Evolutionary conservation across 179 eudicot genomes (phyloP), one percentile per base, ranked within the genome.

Genomic region (Amaranthus tricolor): DNA sequence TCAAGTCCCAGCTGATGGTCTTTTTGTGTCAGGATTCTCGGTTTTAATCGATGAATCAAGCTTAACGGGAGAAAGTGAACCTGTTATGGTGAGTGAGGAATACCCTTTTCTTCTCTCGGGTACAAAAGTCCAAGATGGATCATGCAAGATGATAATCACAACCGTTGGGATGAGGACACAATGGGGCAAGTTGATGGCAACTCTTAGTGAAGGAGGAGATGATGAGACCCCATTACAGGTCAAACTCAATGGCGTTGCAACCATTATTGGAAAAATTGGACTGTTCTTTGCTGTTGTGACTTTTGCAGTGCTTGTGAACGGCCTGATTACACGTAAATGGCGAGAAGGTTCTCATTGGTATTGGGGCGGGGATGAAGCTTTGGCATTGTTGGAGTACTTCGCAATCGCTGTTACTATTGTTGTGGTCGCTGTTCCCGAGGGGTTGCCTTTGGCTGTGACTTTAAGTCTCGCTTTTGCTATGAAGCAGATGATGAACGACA

Each of bases 401-500:
- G 98, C 98, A 63, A 78, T 92, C 69, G 97, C 97, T 0, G 97
- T 94, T 51, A 94, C 98, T 20, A 94, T 94, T 74, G 94, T 94
- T 67, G 98, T 94, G 70, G 98, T 94, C 62, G 98, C 97, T 2
- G 98, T 94, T 76, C 98, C 98, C 15, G 98, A 94, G 80, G 98
- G 98, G 40, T 84, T 94, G 10, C 98, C 98, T 74, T 78, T 94
- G 75, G 98, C 97, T 74, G 98, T 94, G 78, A 94, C 98, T 13
- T 73, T 94, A 61, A 92, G 97, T 74, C 92, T 94, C 74, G 98
- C 98, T 5, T 94, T 94, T 79, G 98, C 98, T 56, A 94, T 94
- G 98, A 92, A 94, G 83, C 86, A 92, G 85, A 91, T 94, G 97
- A 94, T 94, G 98, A 94, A 94, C 14, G 98, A 94, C 61, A 94